Evolutionary conservation across 441 rosid genomes (phyloP).

Genomic region (Croton laevigatus): DNA sequence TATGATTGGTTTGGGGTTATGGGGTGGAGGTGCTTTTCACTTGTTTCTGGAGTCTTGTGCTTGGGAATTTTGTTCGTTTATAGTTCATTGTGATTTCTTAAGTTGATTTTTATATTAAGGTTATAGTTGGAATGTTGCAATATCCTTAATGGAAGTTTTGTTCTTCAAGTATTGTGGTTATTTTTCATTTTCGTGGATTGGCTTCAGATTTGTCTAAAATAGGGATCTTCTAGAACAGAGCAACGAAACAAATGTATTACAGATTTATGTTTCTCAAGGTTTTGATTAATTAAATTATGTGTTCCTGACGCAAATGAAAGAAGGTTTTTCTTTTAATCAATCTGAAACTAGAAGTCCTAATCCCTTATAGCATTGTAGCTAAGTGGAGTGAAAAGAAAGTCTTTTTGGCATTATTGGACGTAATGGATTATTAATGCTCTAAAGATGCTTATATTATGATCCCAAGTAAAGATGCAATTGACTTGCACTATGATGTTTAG

Average conservation of each 20-base stretch:
- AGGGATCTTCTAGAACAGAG: neutral
- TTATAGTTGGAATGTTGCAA: neutral
- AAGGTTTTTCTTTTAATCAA: neutral
- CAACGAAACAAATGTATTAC: neutral
- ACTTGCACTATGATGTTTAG: conserved; percentile 25
- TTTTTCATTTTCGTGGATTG: neutral
- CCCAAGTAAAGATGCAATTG: neutral
- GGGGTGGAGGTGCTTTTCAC: neutral
- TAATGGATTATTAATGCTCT: neutral
- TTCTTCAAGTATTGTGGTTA: neutral
- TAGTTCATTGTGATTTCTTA: neutral
- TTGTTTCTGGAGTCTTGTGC: neutral
- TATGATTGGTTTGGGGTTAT: neutral
- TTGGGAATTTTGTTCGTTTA: neutral
- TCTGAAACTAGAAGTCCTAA: neutral
- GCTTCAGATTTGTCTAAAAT: neutral
- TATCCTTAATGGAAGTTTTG: neutral
- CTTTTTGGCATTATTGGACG: neutral
- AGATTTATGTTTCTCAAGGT: neutral
- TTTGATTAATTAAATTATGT: neutral
- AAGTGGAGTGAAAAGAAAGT: neutral
- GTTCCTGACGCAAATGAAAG: neutral
- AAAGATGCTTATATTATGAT: neutral
- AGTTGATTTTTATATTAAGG: neutral
- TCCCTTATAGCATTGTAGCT: neutral